Evolutionary conservation across 495 filamentous ascomycete genomes (phyloP).

Genomic region (Margaritispora aquatica): DNA sequence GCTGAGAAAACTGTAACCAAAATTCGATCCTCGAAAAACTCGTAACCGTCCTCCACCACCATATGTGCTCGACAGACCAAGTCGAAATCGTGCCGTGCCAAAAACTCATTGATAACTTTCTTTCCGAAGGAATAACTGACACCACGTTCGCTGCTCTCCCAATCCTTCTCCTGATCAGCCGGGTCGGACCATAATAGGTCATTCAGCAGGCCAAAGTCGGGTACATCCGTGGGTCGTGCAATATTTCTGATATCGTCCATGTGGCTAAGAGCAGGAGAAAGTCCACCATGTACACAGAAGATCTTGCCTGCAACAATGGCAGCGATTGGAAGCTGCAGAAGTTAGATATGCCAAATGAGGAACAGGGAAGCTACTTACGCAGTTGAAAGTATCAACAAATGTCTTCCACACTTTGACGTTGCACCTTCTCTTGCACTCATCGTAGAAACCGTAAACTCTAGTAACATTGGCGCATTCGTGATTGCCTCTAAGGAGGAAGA

Average conservation of each 20-base stretch:
- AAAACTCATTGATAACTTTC: conserved; percentile 95
- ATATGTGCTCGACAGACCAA: conserved; percentile 96
- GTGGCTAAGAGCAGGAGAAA: conserved; percentile 86
- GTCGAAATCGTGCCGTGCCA: conserved; percentile 94
- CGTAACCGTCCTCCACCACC: conserved; percentile 99
- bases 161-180: conserved; percentile 95
- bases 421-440: conserved; percentile 95
- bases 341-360: conserved; percentile 1
- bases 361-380: conserved; percentile 23
- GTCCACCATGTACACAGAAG: conserved; percentile 95
- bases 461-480: conserved; percentile 99
- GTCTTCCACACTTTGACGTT: conserved; percentile 99
- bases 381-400: conserved; percentile 97
- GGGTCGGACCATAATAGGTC: conserved; percentile 98
- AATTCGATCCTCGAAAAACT: conserved; percentile 95
- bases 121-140: conserved; percentile 99
- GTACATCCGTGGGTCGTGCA: conserved; percentile 91
- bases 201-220: conserved; percentile 93
- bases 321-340: conserved; percentile 68
- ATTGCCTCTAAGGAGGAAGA: conserved; percentile 94
- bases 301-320: conserved; percentile 97
- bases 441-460: conserved; percentile 97
- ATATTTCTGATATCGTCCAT: conserved; percentile 99
- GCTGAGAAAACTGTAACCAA: conserved; percentile 97
- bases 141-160: conserved; percentile 95